A percentile compares a stretch with the other conserved stretches of the same genome.
Conservation (phyloP, 73 alveolate species). For the Stentor coeruleus region DNA sequence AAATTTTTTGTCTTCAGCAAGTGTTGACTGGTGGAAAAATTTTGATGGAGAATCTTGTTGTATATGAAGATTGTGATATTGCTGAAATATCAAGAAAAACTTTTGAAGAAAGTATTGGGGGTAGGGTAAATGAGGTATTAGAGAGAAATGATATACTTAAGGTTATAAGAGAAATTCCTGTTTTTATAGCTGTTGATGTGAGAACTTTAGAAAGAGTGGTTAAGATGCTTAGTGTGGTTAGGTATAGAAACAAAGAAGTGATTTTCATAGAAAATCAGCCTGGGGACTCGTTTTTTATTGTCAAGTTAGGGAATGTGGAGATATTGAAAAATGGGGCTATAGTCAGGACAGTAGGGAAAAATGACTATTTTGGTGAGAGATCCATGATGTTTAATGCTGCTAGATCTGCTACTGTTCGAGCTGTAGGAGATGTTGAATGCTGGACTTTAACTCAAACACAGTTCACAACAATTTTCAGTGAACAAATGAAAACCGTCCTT, state of each 20-base stretch:
- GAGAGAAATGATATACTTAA: background rate
- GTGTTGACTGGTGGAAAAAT: background rate
- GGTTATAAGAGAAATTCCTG: background rate
- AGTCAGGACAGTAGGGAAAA: background rate
- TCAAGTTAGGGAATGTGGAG: slow-evolving; percentile 13
- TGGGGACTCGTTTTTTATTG: slow-evolving; percentile 20
- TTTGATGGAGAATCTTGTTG: background rate
- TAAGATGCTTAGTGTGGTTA: background rate
- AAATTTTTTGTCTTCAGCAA: background rate
- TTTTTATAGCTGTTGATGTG: background rate
- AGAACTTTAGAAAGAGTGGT: background rate
- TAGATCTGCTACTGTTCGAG: background rate
- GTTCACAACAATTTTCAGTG: background rate
- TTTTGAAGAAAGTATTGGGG: background rate
- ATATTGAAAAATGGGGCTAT: background rate
- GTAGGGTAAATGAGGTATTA: background rate
- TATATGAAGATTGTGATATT: background rate
- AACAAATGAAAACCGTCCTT: background rate
- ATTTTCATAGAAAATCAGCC: background rate
- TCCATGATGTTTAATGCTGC: slow-evolving; percentile 1
- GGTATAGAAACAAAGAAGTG: background rate
- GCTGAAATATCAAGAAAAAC: background rate
- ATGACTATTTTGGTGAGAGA: slow-evolving; percentile 24
- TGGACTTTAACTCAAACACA: background rate
- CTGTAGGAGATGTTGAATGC: slow-evolving; percentile 6